A percentile compares a stretch with the other conserved stretches of the same genome.
These are phyloP conservation scores for Globisporangium abappressorium DNA, from an alignment of 352 stramenopile genomes.

Conservation along the genomic window DNA sequence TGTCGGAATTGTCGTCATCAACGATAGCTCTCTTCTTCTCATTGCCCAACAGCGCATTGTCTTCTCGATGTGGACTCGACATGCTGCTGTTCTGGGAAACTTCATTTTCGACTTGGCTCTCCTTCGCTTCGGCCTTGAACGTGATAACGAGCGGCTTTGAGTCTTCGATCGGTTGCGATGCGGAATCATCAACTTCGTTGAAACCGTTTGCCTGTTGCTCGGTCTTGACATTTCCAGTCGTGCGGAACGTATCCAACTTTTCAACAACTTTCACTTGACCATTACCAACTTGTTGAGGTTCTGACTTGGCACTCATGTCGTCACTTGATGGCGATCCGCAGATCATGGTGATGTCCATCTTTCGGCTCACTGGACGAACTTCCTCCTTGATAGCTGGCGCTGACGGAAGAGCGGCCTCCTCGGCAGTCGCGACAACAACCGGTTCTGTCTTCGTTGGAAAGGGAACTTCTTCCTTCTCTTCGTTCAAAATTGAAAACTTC, in stretches of 20 bases:
- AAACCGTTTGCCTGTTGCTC: conserved; percentile 6
- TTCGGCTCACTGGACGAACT: conserved; percentile 15
- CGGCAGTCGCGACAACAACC: neutral
- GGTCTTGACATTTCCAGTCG: conserved; percentile 9
- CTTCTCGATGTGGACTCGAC: conserved; percentile 11
- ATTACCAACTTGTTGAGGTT: conserved; percentile 4
- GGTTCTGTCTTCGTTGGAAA: neutral
- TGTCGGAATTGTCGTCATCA: conserved; percentile 57
- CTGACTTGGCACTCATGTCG: conserved; percentile 11
- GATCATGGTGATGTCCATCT: conserved; percentile 53
- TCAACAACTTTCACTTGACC: neutral
- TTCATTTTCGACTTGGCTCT: conserved; percentile 27
- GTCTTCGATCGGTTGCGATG: neutral
- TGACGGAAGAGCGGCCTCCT: neutral
- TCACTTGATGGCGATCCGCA: conserved; percentile 27
- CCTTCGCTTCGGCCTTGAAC: conserved; percentile 7
- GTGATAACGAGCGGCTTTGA: neutral
- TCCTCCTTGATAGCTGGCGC: conserved; percentile 11
- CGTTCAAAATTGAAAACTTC: conserved; percentile 12
- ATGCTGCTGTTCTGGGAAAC: neutral
- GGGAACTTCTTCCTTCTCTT: conserved; percentile 1
- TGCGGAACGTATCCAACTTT: neutral
- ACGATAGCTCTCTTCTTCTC: conserved; percentile 64
- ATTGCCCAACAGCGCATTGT: conserved; percentile 21
- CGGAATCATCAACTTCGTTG: neutral